Conservation (phyloP, 2,329 filamentous ascomycete genomes). For the Hypoxylon sp. region DNA sequence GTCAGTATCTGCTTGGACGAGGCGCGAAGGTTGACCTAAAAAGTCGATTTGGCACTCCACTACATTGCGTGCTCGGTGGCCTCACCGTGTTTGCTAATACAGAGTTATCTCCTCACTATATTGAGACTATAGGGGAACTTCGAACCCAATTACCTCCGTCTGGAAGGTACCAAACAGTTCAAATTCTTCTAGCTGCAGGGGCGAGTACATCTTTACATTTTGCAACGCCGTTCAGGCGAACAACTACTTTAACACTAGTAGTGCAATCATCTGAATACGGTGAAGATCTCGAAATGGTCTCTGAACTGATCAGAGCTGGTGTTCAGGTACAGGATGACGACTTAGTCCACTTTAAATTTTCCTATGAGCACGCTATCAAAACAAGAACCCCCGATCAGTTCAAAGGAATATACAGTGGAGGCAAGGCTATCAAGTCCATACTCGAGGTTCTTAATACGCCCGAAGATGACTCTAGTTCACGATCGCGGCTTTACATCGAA, state of each 20-base stretch:
- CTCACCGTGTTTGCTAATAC: neutral
- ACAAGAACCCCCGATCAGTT: neutral
- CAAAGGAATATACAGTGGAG: neutral
- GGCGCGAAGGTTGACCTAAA: neutral
- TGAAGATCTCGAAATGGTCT: neutral
- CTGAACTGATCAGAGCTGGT: neutral
- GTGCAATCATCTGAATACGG: neutral
- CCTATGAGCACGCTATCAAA: neutral
- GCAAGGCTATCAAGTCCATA: neutral
- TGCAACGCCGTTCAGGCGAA: neutral
- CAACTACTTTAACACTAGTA: neutral
- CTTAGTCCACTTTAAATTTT: neutral
- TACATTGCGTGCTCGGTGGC: neutral
- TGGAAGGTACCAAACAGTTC: neutral
- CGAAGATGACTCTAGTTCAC: neutral
- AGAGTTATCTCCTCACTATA: neutral
- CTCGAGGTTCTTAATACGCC: neutral
- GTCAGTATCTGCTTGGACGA: neutral
- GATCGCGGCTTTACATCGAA: neutral
- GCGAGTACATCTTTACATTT: neutral
- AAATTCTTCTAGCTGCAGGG: neutral
- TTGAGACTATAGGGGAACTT: neutral
- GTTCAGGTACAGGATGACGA: neutral
- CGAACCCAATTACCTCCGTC: neutral
- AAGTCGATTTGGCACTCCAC: neutral